These are phyloP conservation scores for Pittosporum tobira DNA, from an alignment of 129 eudicot species.

Conservation along the genomic window DNA sequence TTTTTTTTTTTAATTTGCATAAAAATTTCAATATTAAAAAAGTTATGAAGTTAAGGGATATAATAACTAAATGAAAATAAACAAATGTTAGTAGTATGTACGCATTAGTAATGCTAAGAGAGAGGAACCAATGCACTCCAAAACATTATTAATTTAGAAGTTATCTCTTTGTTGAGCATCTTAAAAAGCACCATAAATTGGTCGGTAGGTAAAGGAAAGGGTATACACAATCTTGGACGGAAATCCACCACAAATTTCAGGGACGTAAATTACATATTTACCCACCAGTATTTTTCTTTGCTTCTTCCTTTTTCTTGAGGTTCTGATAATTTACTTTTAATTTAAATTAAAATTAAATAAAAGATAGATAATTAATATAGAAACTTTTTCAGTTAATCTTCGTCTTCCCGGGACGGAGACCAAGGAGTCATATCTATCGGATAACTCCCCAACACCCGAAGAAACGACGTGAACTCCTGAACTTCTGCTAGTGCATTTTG, in stretches of 20 bases:
- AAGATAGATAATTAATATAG: background rate
- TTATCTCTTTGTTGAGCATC: no score
- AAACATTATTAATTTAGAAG: no score
- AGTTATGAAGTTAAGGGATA: no score
- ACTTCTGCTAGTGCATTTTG: constrained; percentile 88
- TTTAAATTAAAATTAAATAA: background rate
- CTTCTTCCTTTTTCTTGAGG: background rate
- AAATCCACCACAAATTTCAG: background rate
- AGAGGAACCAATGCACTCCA: no score
- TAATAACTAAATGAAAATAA: no score
- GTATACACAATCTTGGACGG: background rate
- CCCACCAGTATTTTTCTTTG: constrained; percentile 3
- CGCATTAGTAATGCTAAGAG: no score
- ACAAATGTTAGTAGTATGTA: no score
- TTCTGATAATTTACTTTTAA: constrained; percentile 2
- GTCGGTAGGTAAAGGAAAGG: background rate
- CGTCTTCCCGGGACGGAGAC: constrained; percentile 53
- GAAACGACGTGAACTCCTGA: constrained; percentile 77
- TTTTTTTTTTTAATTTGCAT: no score
- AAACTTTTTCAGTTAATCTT: constrained; percentile 11
- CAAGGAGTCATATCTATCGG: constrained; percentile 96
- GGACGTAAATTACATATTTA: background rate
- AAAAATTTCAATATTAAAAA: no score
- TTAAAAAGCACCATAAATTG: no score
- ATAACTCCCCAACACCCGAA: constrained; percentile 92